Evolutionary conservation across 116 monocot species (phyloP), one percentile per base, ranked within the genome.

Genomic region (Trichopus zeylanicus): DNA sequence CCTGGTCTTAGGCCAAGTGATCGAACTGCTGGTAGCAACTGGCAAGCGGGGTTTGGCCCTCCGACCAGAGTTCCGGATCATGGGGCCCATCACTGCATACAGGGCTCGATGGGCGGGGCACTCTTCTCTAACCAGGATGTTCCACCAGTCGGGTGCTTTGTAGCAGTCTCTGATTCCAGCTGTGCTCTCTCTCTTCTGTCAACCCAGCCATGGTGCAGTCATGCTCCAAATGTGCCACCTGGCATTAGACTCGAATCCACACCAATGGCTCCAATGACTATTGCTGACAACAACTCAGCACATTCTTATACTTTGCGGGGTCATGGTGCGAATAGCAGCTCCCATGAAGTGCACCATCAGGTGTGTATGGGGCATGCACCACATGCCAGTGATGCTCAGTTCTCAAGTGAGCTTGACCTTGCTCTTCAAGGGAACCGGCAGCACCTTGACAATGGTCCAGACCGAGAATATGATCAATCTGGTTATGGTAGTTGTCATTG

Each of bases 121-220:
- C 53, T 65, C 56, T 67, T 67, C 63, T 20, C 82, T 5, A 22
- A 48, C 15, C 55, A 53, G 1, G 73, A 76, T 37, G 22, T 79
- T n/a, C 67, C 69, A 26, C 54, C 61, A 12, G 61, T 67, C 5
- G 77, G 73, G 63, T 62, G 72, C 54, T 33, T 80, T 30, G 25
- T 69, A 11, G 79, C 75, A 61, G 75, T 73, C 63, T 49, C 78
- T 6, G 80, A 92, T 61, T 80, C 86, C 58, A 77, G 75, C 80
- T 80, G 91, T 91, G 91, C 91, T 91, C 91, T 91, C 91, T 91
- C 91, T 91, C 91, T 91, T 91, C 91, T 91, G 91, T 91, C 91
- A 91, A 80, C 62, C 60, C 74, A 82, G 53, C 80, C 79, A 66
- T 83, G 77, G 80, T 69, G 57, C n/a, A 38, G 30, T 48, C 66